Evolutionary conservation across 148 eudicot genomes (phyloP).

Genomic region (Persicaria tinctoria): DNA sequence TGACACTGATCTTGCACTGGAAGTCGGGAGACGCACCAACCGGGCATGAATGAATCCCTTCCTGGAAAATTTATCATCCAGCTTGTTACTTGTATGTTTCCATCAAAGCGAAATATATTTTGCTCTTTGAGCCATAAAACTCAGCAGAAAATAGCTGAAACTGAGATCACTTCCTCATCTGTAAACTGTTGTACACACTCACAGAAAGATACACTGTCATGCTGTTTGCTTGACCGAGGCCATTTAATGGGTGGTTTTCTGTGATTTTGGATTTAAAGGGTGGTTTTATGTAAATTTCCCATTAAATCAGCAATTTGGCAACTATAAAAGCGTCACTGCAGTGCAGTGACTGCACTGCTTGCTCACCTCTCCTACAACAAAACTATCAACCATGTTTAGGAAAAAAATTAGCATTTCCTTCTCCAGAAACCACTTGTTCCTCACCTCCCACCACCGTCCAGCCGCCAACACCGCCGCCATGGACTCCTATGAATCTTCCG

Average conservation of each 20-base stretch:
- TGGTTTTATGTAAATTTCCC: background rate
- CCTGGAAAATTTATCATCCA: background rate
- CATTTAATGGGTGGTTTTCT: too few species aligned
- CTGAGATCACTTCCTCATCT: background rate
- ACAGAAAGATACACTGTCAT: too few species aligned
- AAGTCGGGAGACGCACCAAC: conserved; percentile 89
- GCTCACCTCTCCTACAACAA: too few species aligned
- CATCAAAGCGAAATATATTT: background rate
- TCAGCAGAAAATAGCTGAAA: conserved; percentile 9
- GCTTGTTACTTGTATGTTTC: background rate
- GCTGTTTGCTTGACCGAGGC: too few species aligned
- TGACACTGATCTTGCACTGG: conserved; percentile 82
- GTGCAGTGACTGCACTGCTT: conserved; percentile 11
- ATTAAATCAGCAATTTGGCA: too few species aligned
- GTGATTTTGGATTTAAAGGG: too few species aligned
- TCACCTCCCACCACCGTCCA: too few species aligned
- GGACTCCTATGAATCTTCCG: background rate
- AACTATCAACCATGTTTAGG: too few species aligned
- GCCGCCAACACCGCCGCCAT: too few species aligned
- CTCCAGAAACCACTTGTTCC: too few species aligned
- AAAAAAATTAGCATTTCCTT: too few species aligned
- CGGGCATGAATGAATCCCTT: conserved; percentile 42
- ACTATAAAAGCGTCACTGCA: too few species aligned
- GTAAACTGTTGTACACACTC: background rate
- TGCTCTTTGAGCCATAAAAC: background rate